These are phyloP conservation scores for Globisporangium recalcitrans DNA, from an alignment of 352 stramenopile species.

Conservation along the genomic window DNA sequence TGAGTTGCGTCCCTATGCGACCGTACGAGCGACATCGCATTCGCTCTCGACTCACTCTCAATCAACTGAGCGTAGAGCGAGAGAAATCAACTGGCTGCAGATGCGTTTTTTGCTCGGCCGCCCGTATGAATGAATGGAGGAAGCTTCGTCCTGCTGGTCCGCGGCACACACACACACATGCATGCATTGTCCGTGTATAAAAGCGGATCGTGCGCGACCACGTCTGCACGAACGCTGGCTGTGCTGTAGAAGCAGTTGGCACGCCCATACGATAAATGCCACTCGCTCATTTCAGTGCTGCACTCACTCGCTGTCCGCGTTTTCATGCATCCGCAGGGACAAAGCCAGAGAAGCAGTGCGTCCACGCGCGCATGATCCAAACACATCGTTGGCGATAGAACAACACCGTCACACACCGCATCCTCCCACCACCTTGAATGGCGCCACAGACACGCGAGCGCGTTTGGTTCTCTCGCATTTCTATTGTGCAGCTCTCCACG, in stretches of 20 bases:
- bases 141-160: not conserved
- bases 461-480: slow-evolving; percentile 2
- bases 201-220: not conserved
- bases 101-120: no score
- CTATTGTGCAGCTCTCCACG: slow-evolving; percentile 1
- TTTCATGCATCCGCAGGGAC: not conserved
- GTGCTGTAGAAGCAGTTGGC: slow-evolving; percentile 10
- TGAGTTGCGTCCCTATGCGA: not conserved
- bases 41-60: not conserved
- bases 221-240: not conserved
- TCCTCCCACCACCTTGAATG: not conserved
- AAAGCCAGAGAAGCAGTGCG: not conserved
- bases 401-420: not conserved
- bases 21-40: not conserved
- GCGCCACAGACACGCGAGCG: not conserved
- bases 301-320: no score
- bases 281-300: not conserved
- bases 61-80: not conserved
- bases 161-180: not conserved
- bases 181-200: not conserved
- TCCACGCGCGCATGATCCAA: not conserved
- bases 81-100: no score
- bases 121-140: not conserved
- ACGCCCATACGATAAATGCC: not conserved
- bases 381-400: not conserved